Conservation (phyloP, 768 basidiomycete species). For the Exidia glandulosa region DNA sequence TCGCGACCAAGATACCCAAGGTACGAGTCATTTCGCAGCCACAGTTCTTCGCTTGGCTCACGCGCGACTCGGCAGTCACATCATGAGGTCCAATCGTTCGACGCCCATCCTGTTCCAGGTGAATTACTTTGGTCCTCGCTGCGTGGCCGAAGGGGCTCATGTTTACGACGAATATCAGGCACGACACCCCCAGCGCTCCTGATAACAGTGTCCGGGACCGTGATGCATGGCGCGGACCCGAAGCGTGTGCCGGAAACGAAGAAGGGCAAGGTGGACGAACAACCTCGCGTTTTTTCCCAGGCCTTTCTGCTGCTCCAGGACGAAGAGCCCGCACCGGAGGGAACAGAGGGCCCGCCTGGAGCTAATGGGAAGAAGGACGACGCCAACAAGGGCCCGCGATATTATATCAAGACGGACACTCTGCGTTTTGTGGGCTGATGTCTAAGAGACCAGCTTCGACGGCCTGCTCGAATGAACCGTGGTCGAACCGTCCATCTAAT, state of each 20-base stretch:
- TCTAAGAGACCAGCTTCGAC: too few species aligned
- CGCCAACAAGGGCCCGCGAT: slow-evolving; percentile 40
- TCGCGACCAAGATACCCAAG: slow-evolving; percentile 61
- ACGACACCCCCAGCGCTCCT: slow-evolving; percentile 69
- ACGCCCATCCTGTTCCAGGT: slow-evolving; percentile 87
- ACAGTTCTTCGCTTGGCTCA: too few species aligned
- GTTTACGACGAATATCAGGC: slow-evolving; percentile 29
- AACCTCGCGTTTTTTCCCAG: slow-evolving; percentile 78
- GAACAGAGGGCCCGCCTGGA: not conserved
- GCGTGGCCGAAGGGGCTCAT: not conserved
- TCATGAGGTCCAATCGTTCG: slow-evolving; percentile 80
- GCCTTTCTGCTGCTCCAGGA: slow-evolving; percentile 58
- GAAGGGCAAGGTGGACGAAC: slow-evolving; percentile 43
- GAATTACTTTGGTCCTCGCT: slow-evolving; percentile 10
- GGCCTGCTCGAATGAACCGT: not conserved
- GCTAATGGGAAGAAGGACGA: not conserved
- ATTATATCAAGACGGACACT: slow-evolving; percentile 70
- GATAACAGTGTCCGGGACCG: slow-evolving; percentile 70
- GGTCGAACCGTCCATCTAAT: not conserved
- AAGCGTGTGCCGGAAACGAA: slow-evolving; percentile 22
- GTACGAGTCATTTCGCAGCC: too few species aligned
- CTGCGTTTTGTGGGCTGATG: slow-evolving; percentile 75
- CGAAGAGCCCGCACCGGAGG: not conserved
- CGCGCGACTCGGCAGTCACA: slow-evolving; percentile 44
- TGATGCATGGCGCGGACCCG: slow-evolving; percentile 32